Percentiles rank a stretch among this genome's conserved stretches.
Evolutionary conservation across 2,329 filamentous ascomycete species (phyloP).

Genomic region (Fusarium sp.): DNA sequence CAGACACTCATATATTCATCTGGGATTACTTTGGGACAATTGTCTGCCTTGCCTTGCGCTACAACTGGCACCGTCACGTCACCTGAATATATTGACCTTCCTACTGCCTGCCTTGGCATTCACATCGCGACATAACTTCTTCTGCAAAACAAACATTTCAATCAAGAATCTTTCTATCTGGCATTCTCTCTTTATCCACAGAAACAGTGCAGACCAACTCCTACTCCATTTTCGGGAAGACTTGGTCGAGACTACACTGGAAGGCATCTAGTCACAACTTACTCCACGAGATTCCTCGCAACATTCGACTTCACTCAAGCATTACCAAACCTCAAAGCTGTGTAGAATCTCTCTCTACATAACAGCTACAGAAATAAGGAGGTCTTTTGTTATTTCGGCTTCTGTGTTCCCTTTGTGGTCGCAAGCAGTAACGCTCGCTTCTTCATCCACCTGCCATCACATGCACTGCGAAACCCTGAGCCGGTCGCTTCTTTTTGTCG

Average conservation of each 20-base stretch:
- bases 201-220: neutral
- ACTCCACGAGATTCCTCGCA: neutral
- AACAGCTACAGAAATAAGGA: neutral
- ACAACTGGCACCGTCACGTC: neutral
- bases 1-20: constrained; percentile 5
- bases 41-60: neutral
- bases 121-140: neutral
- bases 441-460: constrained; percentile 36
- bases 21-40: neutral
- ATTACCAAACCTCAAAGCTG: neutral
- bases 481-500: constrained; percentile 36
- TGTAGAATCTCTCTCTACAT: neutral
- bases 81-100: constrained; percentile 3
- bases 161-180: neutral
- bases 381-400: neutral
- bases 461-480: constrained; percentile 31
- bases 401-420: constrained; percentile 26
- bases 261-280: neutral
- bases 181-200: neutral
- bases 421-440: constrained; percentile 35
- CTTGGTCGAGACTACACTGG: neutral
- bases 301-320: neutral
- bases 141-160: neutral
- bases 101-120: neutral
- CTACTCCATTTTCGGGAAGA: neutral